These are phyloP conservation scores for Tremellales sp. DNA, from an alignment of 1,284 basidiomycete genomes.

Conservation along the genomic window DNA sequence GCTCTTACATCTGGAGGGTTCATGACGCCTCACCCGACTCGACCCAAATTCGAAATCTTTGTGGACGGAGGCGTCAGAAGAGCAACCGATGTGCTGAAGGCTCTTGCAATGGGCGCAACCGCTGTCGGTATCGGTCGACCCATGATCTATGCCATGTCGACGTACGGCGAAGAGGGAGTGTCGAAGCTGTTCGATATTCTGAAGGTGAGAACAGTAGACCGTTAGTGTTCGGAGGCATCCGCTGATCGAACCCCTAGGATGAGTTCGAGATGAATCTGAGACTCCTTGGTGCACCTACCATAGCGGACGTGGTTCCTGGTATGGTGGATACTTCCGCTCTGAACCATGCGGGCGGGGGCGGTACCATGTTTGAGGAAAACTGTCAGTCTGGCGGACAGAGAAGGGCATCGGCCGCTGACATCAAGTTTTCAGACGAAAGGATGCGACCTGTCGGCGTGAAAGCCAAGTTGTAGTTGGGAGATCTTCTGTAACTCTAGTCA, in stretches of 20 bases:
- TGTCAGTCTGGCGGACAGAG: constrained; percentile 61
- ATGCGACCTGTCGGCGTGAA: constrained; percentile 18
- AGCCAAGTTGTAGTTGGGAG: constrained; percentile 17
- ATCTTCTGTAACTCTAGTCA: not conserved
- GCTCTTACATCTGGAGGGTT: constrained; percentile 66
- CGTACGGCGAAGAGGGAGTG: constrained; percentile 77
- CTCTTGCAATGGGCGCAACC: constrained; percentile 83
- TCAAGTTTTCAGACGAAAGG: constrained; percentile 5
- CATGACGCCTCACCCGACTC: constrained; percentile 40
- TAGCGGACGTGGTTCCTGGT: constrained; percentile 71
- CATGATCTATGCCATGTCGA: constrained; percentile 83
- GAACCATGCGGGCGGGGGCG: constrained; percentile 59
- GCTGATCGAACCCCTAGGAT: constrained; percentile 55
- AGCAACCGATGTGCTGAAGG: constrained; percentile 89
- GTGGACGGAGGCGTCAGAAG: constrained; percentile 89
- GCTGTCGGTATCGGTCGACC: constrained; percentile 70
- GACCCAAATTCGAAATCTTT: constrained; percentile 73
- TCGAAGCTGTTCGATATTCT: constrained; percentile 73
- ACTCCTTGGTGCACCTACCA: constrained; percentile 71
- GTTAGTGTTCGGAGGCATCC: constrained; percentile 3
- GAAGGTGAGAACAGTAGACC: constrained; percentile 54
- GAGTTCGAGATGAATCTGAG: constrained; percentile 95
- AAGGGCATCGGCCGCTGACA: not conserved
- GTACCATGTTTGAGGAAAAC: constrained; percentile 69
- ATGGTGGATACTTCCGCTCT: constrained; percentile 76